phyloP scores from a whole-genome alignment of 1,284 basidiomycete genomes.

The Marasmius fiardii region DNA sequence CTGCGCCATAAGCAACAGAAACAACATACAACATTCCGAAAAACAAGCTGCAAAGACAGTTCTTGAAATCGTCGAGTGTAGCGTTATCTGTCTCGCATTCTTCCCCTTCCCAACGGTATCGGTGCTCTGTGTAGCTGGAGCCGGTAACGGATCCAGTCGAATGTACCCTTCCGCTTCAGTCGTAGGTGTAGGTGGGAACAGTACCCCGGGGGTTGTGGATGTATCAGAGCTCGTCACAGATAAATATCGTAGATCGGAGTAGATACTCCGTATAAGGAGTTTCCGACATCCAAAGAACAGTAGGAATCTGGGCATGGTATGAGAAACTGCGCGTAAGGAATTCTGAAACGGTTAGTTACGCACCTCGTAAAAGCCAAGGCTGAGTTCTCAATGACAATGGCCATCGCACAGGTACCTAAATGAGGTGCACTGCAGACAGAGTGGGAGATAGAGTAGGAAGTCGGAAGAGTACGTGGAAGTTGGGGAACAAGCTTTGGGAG shows the following conservation, averaged over 20 bases:
- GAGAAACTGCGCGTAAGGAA: background rate
- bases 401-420: too few relatives aligned
- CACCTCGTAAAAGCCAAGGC: background rate
- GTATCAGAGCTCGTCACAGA: conserved; percentile 11
- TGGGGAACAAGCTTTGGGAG: too few relatives aligned
- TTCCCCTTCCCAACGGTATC: conserved; percentile 18
- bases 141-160: conserved; percentile 44
- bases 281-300: conserved; percentile 54
- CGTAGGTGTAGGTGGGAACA: background rate
- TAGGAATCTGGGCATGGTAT: conserved; percentile 27
- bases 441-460: background rate
- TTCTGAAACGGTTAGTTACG: background rate
- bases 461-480: too few relatives aligned
- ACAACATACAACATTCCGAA: conserved; percentile 65
- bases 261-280: conserved; percentile 51
- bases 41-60: conserved; percentile 63
- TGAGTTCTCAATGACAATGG: background rate
- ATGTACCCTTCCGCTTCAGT: conserved; percentile 21
- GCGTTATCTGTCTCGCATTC: conserved; percentile 24
- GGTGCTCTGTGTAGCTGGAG: conserved; percentile 32
- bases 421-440: too few relatives aligned
- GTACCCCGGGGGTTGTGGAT: conserved; percentile 17
- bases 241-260: conserved; percentile 50
- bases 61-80: conserved; percentile 54
- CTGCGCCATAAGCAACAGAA: conserved; percentile 65